Percentiles rank a stretch among this genome's conserved stretches.
Conservation (phyloP, 352 stramenopile species). For the Phytophthora colocasiae region DNA sequence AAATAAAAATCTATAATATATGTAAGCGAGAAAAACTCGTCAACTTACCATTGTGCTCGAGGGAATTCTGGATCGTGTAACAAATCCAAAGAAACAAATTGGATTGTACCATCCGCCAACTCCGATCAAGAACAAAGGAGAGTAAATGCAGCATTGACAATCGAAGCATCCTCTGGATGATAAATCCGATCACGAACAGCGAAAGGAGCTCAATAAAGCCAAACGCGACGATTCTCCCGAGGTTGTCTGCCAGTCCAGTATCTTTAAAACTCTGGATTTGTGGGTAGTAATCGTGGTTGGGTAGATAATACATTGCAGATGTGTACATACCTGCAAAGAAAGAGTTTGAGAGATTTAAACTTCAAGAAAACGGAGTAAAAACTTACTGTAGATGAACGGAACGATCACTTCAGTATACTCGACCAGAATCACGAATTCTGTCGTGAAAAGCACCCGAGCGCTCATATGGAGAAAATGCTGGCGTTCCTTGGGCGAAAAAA, state of each 20-base stretch:
- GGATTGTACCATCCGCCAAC: constrained; percentile 12
- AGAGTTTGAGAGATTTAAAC: neutral
- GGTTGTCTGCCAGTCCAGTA: constrained; percentile 11
- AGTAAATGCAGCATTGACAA: constrained; percentile 41
- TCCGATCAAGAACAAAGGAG: constrained; percentile 46
- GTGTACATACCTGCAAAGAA: constrained; percentile 30
- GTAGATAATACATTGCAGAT: constrained; percentile 37
- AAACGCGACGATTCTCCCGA: constrained; percentile 40
- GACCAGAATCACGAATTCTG: constrained; percentile 43
- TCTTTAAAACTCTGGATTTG: constrained; percentile 34
- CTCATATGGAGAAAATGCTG: constrained; percentile 17
- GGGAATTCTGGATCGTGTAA: constrained; percentile 14
- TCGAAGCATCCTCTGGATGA: constrained; percentile 28
- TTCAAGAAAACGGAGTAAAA: neutral
- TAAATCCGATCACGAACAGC: constrained; percentile 21
- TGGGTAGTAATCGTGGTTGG: constrained; percentile 40
- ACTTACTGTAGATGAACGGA: constrained; percentile 45
- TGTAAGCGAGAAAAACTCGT: neutral
- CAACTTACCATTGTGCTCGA: constrained; percentile 12
- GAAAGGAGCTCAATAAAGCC: constrained; percentile 36
- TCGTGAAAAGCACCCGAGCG: constrained; percentile 38
- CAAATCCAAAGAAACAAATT: constrained; percentile 23
- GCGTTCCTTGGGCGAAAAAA: constrained; percentile 17
- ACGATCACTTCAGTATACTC: constrained; percentile 52
- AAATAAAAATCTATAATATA: neutral